Evolutionary conservation across 352 stramenopile genomes (phyloP).

Genomic region (Hyaloperonospora arabidopsidis): DNA sequence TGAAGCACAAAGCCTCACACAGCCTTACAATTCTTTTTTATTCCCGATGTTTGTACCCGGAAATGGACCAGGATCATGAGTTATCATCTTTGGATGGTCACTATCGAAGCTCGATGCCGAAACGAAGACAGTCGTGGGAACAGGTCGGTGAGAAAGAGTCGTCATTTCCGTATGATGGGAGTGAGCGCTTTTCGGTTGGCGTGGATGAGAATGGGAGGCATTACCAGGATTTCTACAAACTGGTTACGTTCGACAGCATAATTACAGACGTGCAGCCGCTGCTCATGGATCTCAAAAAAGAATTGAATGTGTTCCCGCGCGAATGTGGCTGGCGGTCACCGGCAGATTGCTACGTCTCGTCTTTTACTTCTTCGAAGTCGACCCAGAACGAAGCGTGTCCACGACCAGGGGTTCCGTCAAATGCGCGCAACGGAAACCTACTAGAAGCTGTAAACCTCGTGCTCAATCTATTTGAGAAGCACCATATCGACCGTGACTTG

Average conservation of each 20-base stretch:
- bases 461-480: constrained; percentile 97
- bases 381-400: constrained; percentile 11
- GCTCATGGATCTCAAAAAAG: constrained; percentile 65
- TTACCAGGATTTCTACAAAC: constrained; percentile 84
- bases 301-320: constrained; percentile 70
- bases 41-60: constrained; percentile 79
- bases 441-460: constrained; percentile 97
- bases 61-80: constrained; percentile 47
- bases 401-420: constrained; percentile 48
- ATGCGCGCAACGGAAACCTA: constrained; percentile 88
- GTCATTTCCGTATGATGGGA: constrained; percentile 55
- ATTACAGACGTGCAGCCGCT: constrained; percentile 62
- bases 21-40: constrained; percentile 91
- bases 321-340: constrained; percentile 57
- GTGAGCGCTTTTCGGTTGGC: constrained; percentile 59
- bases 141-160: constrained; percentile 34
- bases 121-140: constrained; percentile 14
- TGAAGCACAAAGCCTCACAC: constrained; percentile 85
- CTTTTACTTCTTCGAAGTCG: constrained; percentile 18
- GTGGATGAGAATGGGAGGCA: constrained; percentile 70
- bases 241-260: constrained; percentile 66
- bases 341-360: constrained; percentile 33
- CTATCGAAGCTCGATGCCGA: constrained; percentile 18
- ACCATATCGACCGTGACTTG: constrained; percentile 97
- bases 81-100: constrained; percentile 13